phyloP scores from a whole-genome alignment of 164 flowering plant species.

The Macadamia tetraphylla region DNA sequence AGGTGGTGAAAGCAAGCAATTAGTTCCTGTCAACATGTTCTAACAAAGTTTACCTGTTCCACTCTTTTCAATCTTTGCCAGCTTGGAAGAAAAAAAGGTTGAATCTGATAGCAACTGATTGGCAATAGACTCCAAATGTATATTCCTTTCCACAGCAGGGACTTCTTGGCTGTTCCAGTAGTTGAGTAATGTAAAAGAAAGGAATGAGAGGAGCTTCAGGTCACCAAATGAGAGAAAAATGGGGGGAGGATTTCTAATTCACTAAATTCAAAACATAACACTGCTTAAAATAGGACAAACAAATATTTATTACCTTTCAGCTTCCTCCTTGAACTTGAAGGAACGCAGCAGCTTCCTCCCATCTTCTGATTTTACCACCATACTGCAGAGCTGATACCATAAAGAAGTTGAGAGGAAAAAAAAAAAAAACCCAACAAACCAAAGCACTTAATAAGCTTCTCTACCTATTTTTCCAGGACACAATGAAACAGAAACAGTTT shows the following conservation, averaged over 20 bases:
- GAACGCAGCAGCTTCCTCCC: conserved; percentile 72
- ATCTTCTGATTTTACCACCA: conserved; percentile 65
- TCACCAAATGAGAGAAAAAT: background rate
- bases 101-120: conserved; percentile 55
- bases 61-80: conserved; percentile 39
- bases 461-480: no score
- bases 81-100: conserved; percentile 58
- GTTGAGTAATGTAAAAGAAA: background rate
- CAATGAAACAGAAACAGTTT: background rate
- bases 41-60: conserved; percentile 40
- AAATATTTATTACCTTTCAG: conserved; percentile 41
- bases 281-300: background rate
- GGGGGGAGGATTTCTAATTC: background rate
- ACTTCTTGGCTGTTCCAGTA: conserved; percentile 70
- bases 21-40: conserved; percentile 56
- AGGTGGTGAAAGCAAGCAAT: conserved; percentile 21
- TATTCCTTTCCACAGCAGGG: conserved; percentile 85
- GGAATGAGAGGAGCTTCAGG: background rate
- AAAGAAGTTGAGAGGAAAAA: conserved; percentile 27
- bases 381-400: conserved; percentile 75
- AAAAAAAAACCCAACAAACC: background rate
- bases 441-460: background rate
- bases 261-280: background rate
- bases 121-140: conserved; percentile 72
- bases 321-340: conserved; percentile 81